Evolutionary conservation across 192 early-diverging fungal species (phyloP), one percentile per base, ranked within the genome.

Genomic region (Backusella parvicylindrica): DNA sequence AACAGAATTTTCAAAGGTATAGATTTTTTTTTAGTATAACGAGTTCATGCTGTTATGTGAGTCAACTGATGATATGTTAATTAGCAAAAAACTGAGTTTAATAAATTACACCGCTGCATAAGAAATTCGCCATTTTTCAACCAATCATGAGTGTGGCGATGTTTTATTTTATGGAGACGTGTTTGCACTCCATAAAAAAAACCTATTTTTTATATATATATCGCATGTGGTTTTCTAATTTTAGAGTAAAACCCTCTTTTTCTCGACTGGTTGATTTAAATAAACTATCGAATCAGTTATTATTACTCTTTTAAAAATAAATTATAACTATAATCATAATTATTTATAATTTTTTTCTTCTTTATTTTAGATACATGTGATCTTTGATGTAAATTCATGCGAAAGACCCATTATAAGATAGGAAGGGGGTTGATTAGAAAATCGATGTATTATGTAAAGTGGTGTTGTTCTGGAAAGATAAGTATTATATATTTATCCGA

Each of bases 31-130:
- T 21, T 47, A 47, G 53, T 60, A 12, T 35, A n/a, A 47, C 18
- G 18, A 21, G 21, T 60, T 60, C 23, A 60, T 60, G 53, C 53
- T 60, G 23, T 28, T 60, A 43, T 23, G n/a, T 23, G 7, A 60
- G 23, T 60, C 53, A 60, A 60, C 53, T 60, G 53, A 50, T 50
- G 18, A 13, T 26, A 26, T 60, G 26, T 21, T 28, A 60, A 60
- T 60, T 60, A 60, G 26, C 23, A 60, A 60, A 60, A 60, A 60
- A 60, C 53, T 60, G 53, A 60, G 53, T 60, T 60, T 60, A 60
- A 60, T 60, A 60, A 26, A 60, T 60, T 28, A 60, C 3, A 28
- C 3, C 23, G 53, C 23, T 28, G 53, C 53, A 60, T 60, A 28
- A 60, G 26, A 60, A 60, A 60, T 60, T 28, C 53, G 53, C 11